Percentiles rank a stretch among this genome's conserved stretches.
Conservation (phyloP, 805 yeast species). For the Myxozyma neglecta region DNA sequence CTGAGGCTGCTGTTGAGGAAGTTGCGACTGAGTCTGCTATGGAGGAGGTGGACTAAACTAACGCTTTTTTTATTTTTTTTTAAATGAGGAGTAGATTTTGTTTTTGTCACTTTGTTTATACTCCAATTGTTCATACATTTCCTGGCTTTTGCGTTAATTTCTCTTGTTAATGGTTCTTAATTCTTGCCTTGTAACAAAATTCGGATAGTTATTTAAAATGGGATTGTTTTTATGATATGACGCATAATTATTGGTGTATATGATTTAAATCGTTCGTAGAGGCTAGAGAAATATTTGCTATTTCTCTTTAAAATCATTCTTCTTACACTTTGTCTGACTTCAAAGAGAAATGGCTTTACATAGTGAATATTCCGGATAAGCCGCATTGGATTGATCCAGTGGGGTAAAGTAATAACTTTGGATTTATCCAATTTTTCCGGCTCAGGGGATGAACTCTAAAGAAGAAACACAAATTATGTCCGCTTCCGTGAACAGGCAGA, state of each 20-base stretch:
- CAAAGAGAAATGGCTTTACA: too few relatives aligned
- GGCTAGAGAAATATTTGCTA: not conserved
- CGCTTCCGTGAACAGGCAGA: too few relatives aligned
- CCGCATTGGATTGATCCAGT: too few relatives aligned
- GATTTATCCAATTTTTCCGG: constrained; percentile 12
- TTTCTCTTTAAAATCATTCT: too few relatives aligned
- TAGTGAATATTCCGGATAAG: too few relatives aligned
- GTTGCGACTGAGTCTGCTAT: constrained; percentile 88
- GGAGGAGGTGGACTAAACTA: constrained; percentile 93
- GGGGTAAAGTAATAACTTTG: not conserved
- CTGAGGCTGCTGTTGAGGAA: constrained; percentile 55
- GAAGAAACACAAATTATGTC: too few relatives aligned
- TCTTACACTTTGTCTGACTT: too few relatives aligned
- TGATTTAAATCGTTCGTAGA: not conserved
- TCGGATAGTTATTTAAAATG: constrained; percentile 3
- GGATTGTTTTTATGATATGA: constrained; percentile 2
- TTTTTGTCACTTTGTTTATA: not conserved
- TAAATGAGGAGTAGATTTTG: constrained; percentile 3
- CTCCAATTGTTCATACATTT: constrained; percentile 2
- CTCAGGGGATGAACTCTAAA: not conserved
- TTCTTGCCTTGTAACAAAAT: constrained; percentile 2
- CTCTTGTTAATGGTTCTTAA: not conserved
- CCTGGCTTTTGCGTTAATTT: not conserved
- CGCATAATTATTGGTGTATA: not conserved
- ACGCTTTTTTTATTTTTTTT: not conserved